Evolutionary conservation across 202 grass and related monocot species (phyloP), one percentile per base, ranked within the genome.

Genomic region (Setaria viridis): DNA sequence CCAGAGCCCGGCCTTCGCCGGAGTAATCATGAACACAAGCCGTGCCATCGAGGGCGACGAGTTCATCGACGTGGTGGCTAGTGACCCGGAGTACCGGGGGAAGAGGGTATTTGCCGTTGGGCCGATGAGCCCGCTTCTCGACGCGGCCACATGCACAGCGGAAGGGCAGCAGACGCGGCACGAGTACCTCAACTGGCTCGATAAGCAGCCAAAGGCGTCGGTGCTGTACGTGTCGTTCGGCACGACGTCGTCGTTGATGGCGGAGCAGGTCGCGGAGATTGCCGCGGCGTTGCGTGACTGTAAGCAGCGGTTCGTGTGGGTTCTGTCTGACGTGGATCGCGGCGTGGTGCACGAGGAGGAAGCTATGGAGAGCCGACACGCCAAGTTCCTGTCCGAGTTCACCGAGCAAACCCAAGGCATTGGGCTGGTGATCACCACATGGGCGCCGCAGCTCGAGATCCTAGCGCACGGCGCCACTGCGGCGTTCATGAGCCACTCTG

Each of bases 401-500:
- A 62, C 59, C 9, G 48, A 81, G 20, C 20, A 65, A 5, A 76
- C 70, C 1, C 2, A 86, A 6, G 89, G 85, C 9, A 72, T 17
- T 6, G 91, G 94, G 1, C 15, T 95, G 50, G 67, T 90, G 67
- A 55, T 93, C 39, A 85, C 81, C 17, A 87, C 62, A 14, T 96
- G 94, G 94, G 94, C 91, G 3, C 91, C 91, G 45, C 91, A 89
- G 81, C 79, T 94, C 45, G 90, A 94, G 67, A 95, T 98, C 60
- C 80, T 95, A 6, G 87, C 85, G 39, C 93, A 92, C 78, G 32
- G 46, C 32, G 83, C 91, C 15, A 92, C 82, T 0, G 85, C 64
- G 0, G 89, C 81, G 34, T 98, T 98, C 88, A 75, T 95, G 88
- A 98, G 91, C 39, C 95, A 98, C 60, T 95, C 91, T 33, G 91